Evolutionary conservation across 2,329 filamentous ascomycete species (phyloP), one percentile per base, ranked within the genome.

Genomic region (Hirsutella minnesotensis): DNA sequence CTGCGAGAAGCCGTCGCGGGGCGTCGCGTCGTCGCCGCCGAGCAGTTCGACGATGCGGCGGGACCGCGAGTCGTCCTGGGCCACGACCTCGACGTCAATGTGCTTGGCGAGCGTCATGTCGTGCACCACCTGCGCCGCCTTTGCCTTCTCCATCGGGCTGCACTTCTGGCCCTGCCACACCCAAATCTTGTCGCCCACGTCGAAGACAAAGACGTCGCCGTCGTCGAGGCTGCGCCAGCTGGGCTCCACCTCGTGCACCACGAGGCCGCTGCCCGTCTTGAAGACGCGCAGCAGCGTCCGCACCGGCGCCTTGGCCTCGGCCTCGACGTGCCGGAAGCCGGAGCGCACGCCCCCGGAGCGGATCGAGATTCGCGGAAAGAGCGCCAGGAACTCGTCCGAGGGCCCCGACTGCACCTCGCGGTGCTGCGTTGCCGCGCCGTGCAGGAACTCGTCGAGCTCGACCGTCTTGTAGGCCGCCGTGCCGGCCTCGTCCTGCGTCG

Each of bases 381-480:
- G 59, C 2, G 65, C 61, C 16, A 79, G 52, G 50, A 84, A 83
- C 39, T 71, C 74, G 18, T 74, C 69, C 3, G 77, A 81, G 2
- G 73, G 74, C 27, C 69, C 64, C 5, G 63, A 58, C 59, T 83
- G 78, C 2, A 79, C 62, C 60, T 84, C 80, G 37, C 79, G 74
- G 54, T 83, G 73, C 61, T 83, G 80, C 3, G 69, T 75, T 1
- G 79, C 79, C 0, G 67, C 62, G 3, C 79, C 79, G 34, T 69
- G 63, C 40, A 84, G 57, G 53, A 80, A 82, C 58, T 83, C 79
- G 51, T 83, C 80, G 15, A 84, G 65, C 58, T 83, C 80, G 20
- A 82, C 78, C 0, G 79, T 81, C 65, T 83, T 84, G 63, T 84
- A 81, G 2, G 80, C 79, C 0, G 80, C 80, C 0, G 74, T 77